Evolutionary conservation across 192 early-diverging fungal genomes (phyloP).

Genomic region (Allomyces javanicus): DNA sequence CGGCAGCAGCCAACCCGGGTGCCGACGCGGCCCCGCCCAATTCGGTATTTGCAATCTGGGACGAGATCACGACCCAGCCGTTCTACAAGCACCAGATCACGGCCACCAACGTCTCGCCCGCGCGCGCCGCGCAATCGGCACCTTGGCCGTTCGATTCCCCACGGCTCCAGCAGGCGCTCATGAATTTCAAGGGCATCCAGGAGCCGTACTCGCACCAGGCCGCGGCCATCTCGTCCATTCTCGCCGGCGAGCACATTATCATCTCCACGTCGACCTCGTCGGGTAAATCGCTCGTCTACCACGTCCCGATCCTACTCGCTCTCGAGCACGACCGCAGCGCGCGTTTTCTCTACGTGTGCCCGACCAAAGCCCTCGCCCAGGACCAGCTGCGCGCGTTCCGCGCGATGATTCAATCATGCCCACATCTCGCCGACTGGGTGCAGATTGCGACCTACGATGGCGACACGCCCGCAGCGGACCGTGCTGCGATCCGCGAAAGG

Average conservation of each 20-base stretch:
- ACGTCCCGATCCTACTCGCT: slow-evolving; percentile 36
- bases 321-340: slow-evolving; percentile 18
- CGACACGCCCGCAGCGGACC: slow-evolving; percentile 27
- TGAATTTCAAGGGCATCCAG: neutral
- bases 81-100: neutral
- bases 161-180: neutral
- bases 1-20: too few relatives aligned
- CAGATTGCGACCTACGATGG: slow-evolving; percentile 38
- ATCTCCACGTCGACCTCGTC: neutral
- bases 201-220: neutral
- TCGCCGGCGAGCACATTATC: neutral
- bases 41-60: too few relatives aligned
- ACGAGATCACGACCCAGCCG: neutral
- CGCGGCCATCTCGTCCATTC: neutral
- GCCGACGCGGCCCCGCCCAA: too few relatives aligned
- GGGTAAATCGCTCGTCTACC: slow-evolving; percentile 64
- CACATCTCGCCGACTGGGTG: slow-evolving; percentile 10
- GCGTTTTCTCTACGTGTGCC: slow-evolving; percentile 43
- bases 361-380: slow-evolving; percentile 66
- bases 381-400: slow-evolving; percentile 43
- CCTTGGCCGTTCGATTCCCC: neutral
- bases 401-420: slow-evolving; percentile 9
- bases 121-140: neutral
- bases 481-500: slow-evolving; percentile 24
- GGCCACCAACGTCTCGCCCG: neutral